phyloP scores from a whole-genome alignment of 176 grass and related monocot genomes.

The Bonia amplexicaulis region DNA sequence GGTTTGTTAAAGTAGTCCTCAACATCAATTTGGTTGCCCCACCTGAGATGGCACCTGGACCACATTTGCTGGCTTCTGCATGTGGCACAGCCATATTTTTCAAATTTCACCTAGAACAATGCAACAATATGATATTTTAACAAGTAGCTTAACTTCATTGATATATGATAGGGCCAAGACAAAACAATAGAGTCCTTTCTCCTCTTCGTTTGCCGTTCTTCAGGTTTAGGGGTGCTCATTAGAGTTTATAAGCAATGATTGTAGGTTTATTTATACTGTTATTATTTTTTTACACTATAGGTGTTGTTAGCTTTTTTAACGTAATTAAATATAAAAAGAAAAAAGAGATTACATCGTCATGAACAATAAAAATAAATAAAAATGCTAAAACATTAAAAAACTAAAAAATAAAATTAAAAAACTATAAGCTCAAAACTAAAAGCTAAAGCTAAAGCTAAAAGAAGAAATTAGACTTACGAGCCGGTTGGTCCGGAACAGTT shows the following conservation, averaged over 20 bases:
- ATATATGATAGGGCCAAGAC: neutral
- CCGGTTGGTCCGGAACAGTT: slow-evolving; percentile 15
- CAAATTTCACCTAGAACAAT: neutral
- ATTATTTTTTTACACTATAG: no score
- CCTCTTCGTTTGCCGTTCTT: neutral
- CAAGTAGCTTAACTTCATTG: neutral
- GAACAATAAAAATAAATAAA: no score
- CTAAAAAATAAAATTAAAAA: no score
- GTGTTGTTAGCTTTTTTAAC: no score
- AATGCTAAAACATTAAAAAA: no score
- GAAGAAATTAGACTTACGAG: neutral
- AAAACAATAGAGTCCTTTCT: neutral
- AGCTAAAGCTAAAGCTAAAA: no score
- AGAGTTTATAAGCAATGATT: no score
- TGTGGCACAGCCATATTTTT: slow-evolving; percentile 10
- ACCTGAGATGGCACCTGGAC: slow-evolving; percentile 5
- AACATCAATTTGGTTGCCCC: slow-evolving; percentile 4
- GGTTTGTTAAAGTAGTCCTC: neutral
- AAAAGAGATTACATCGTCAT: no score
- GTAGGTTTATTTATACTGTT: no score
- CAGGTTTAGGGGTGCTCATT: neutral
- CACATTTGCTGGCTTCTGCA: slow-evolving; percentile 31
- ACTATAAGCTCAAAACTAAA: no score
- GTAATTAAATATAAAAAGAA: no score
- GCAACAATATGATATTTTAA: neutral